Evolutionary conservation across 2,329 filamentous ascomycete genomes (phyloP), one percentile per base, ranked within the genome.

Genomic region (Rhynchosporium graminicola): DNA sequence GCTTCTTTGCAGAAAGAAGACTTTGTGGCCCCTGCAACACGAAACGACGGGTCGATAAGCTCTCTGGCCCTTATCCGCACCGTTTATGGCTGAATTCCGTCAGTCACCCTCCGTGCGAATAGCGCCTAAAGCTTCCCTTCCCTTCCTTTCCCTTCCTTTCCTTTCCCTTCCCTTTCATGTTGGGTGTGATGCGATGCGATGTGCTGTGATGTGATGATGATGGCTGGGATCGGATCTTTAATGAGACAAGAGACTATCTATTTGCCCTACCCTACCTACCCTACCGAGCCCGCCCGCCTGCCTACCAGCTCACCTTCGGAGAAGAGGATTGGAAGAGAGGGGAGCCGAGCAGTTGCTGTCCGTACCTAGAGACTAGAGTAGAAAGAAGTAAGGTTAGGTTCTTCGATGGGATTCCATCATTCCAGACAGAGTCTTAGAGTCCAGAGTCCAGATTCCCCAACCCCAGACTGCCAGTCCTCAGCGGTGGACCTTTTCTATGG

Each of bases 41-140:
- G 42, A 56, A 56, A 56, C 52, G 51, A 56, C 20, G 38, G 59
- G 59, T 55, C 52, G 52, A 56, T 56, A 56, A 56, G 52, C 38
- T 56, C 38, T 26, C 52, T 42, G 52, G 38, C 52, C 52, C 40
- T 52, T 48, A 57, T 58, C 57, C 59, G 62, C 51, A 57, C 52
- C 61, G 60, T 61, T 65, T 33, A 61, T 65, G 57, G 65, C 62
- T 67, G 58, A 62, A 63, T 62, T 62, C 51, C 28, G 43, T 42
- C 20, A 38, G 28, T 36, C 50, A 63, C 33, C 20, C 20, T 20
- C 20, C 20, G 20, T 20, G 20, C 20, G 20, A 20, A 20, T 20
- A 63, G 60, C 63, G 65, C 61, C 57, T 63, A 63, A 64, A 64
- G 43, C 57, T 67, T 57, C 63, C 63, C 42, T 61, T 8, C 20